Conservation (phyloP, 805 yeast genomes). For the Clavispora vitiphila region DNA sequence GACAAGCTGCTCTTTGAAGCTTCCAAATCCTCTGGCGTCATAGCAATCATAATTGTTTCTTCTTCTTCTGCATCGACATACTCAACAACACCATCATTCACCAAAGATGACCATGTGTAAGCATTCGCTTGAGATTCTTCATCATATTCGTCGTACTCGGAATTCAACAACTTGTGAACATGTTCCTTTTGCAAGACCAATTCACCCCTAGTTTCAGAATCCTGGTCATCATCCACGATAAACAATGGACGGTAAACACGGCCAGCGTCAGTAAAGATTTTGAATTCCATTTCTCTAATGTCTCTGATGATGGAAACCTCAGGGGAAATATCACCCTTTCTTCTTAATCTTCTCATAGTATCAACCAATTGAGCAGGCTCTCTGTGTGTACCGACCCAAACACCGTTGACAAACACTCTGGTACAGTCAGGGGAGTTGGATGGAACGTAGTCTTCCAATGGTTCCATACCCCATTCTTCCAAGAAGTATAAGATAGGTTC, state of each 20-base stretch:
- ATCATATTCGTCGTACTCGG: conserved; percentile 59
- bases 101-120: conserved; percentile 81
- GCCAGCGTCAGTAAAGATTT: conserved; percentile 97
- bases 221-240: conserved; percentile 82
- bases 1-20: conserved; percentile 45
- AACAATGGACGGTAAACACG: conserved; percentile 96
- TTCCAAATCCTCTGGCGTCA: conserved; percentile 96
- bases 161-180: conserved; percentile 59
- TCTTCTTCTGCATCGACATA: conserved; percentile 99
- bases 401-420: conserved; percentile 95
- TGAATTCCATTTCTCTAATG: conserved; percentile 93
- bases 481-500: conserved; percentile 88
- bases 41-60: conserved; percentile 96
- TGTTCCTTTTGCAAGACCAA: conserved; percentile 82
- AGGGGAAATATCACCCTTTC: conserved; percentile 92
- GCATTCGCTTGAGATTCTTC: conserved; percentile 44
- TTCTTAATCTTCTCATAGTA: conserved; percentile 84
- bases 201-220: conserved; percentile 65
- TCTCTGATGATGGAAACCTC: conserved; percentile 97
- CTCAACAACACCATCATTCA: conserved; percentile 85
- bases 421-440: conserved; percentile 88
- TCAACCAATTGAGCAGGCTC: conserved; percentile 91
- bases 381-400: conserved; percentile 98
- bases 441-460: conserved; percentile 92
- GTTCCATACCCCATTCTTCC: conserved; percentile 99